Conservation (phyloP, 2,329 filamentous ascomycete genomes). For the Coniochaeta pulveracea region DNA sequence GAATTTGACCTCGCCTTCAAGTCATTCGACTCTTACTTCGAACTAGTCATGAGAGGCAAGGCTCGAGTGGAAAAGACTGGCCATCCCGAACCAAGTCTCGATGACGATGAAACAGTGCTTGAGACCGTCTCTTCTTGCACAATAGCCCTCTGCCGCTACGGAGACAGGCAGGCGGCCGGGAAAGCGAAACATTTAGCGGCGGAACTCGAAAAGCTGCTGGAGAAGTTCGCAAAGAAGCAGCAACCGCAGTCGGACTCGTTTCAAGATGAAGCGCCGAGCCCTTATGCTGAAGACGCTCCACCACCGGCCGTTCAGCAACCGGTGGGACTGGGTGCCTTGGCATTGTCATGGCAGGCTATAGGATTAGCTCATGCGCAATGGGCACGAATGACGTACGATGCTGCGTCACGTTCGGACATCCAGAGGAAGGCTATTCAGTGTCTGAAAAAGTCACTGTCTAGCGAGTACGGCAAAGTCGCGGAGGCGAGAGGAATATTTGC, state of each 20-base stretch:
- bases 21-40: constrained; percentile 83
- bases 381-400: constrained; percentile 73
- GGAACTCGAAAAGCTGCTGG: constrained; percentile 65
- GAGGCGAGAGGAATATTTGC: constrained; percentile 73
- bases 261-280: constrained; percentile 10
- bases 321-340: constrained; percentile 51
- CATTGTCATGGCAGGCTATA: constrained; percentile 70
- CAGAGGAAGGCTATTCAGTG: constrained; percentile 68
- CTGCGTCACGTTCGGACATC: constrained; percentile 56
- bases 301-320: constrained; percentile 10
- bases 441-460: constrained; percentile 61
- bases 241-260: constrained; percentile 9
- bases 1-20: constrained; percentile 90
- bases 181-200: constrained; percentile 63
- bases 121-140: constrained; percentile 73
- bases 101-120: constrained; percentile 67
- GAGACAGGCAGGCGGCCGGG: constrained; percentile 61
- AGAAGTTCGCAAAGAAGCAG: constrained; percentile 36
- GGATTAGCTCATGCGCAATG: constrained; percentile 80
- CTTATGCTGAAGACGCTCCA: constrained; percentile 10
- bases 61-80: constrained; percentile 72
- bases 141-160: constrained; percentile 71
- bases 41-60: constrained; percentile 77
- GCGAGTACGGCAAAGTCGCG: constrained; percentile 51
- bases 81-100: constrained; percentile 58